These are phyloP conservation scores for Fraxinus floribunda DNA, from an alignment of 305 asterid species.

Conservation along the genomic window DNA sequence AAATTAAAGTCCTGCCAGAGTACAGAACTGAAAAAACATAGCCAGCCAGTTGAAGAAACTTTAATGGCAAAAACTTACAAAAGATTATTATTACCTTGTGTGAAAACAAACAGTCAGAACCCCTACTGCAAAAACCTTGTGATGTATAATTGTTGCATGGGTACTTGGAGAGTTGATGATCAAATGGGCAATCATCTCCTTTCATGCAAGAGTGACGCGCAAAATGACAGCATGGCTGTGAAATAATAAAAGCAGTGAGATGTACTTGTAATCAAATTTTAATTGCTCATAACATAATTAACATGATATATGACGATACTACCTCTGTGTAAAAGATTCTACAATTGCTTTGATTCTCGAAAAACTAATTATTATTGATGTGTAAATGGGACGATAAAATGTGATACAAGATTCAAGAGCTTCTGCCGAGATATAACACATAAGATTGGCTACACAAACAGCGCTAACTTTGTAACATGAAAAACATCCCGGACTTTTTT, in stretches of 20 bases:
- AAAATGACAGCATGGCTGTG: constrained; percentile 87
- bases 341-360: not conserved
- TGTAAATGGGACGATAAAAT: not conserved
- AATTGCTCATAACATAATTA: constrained; percentile 13
- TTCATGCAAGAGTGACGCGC: constrained; percentile 94
- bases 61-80: constrained; percentile 2
- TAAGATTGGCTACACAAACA: not conserved
- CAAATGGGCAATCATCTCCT: constrained; percentile 80
- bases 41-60: not conserved
- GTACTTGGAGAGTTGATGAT: constrained; percentile 78
- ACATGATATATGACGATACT: constrained; percentile 1
- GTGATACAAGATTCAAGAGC: not conserved
- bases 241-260: constrained; percentile 17
- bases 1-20: constrained; percentile 13
- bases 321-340: not conserved
- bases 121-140: constrained; percentile 76
- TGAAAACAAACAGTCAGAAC: constrained; percentile 79
- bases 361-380: not conserved
- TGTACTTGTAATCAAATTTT: constrained; percentile 10
- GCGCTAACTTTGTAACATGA: not conserved
- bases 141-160: constrained; percentile 64
- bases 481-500: not conserved
- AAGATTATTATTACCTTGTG: constrained; percentile 58
- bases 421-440: not conserved
- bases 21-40: not conserved